Conservation (phyloP, 805 yeast genomes). For the Cyberlindnera japonica region DNA sequence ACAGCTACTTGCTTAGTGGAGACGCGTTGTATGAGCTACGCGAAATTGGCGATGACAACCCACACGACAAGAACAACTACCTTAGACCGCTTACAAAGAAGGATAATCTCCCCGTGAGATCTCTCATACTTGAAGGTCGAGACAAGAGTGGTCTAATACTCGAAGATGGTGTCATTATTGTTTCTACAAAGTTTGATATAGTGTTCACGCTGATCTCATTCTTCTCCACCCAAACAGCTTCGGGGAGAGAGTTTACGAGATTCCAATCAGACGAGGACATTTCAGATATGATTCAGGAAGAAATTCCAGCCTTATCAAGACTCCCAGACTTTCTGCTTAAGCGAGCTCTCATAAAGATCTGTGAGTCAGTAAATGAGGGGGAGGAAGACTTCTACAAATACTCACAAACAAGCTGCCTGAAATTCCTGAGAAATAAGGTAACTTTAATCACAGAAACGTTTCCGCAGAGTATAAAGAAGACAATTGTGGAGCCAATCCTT, state of each 20-base stretch:
- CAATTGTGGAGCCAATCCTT: constrained; percentile 25
- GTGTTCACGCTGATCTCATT: constrained; percentile 37
- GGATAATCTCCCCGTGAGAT: constrained; percentile 36
- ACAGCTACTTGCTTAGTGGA: constrained; percentile 15
- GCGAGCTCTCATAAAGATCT: constrained; percentile 30
- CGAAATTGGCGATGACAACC: constrained; percentile 36
- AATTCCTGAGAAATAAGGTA: constrained; percentile 38
- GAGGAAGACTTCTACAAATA: constrained; percentile 45
- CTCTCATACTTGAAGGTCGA: constrained; percentile 28
- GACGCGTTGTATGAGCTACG: constrained; percentile 38
- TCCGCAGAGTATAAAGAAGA: constrained; percentile 33
- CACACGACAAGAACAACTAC: constrained; percentile 29
- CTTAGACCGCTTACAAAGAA: constrained; percentile 27
- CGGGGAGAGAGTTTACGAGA: constrained; percentile 30
- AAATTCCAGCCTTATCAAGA: constrained; percentile 9
- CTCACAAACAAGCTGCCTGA: constrained; percentile 35
- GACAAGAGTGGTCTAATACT: constrained; percentile 34
- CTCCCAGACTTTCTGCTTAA: constrained; percentile 16
- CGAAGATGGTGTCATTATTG: constrained; percentile 38
- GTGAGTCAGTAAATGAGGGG: constrained; percentile 40
- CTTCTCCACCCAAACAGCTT: constrained; percentile 29
- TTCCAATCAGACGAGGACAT: constrained; percentile 41
- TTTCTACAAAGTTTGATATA: constrained; percentile 39
- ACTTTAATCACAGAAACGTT: constrained; percentile 33
- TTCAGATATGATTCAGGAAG: constrained; percentile 32